These are phyloP conservation scores for Dictyostelium intermedium DNA, from an alignment of 78 protist genomes.

Conservation along the genomic window DNA sequence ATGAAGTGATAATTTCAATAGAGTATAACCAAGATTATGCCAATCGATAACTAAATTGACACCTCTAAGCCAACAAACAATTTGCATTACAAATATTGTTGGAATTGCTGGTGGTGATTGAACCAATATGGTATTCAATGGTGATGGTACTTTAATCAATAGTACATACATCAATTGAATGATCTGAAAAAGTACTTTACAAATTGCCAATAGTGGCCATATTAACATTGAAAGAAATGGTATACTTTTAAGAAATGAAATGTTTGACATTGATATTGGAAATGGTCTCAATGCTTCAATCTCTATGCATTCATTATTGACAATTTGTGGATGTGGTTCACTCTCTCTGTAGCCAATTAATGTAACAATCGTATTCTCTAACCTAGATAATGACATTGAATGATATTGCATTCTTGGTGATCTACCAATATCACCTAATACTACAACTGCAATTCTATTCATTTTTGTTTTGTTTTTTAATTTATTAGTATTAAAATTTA, in stretches of 20 bases:
- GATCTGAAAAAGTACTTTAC: conserved; percentile 52
- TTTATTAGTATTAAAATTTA: no score
- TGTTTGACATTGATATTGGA: conserved; percentile 21
- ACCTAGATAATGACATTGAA: conserved; percentile 84
- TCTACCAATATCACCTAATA: conserved; percentile 98
- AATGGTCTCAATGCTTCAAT: conserved; percentile 12
- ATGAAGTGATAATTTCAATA: conserved; percentile 77
- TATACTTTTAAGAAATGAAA: background rate
- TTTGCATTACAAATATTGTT: conserved; percentile 70
- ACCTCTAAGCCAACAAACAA: conserved; percentile 72
- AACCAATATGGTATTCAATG: conserved; percentile 62
- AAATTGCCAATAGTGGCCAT: conserved; percentile 18
- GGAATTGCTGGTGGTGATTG: conserved; percentile 98
- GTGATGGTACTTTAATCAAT: background rate
- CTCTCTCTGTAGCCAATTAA: conserved; percentile 53
- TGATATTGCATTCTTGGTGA: conserved; percentile 98
- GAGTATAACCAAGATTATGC: conserved; percentile 97
- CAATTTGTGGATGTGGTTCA: conserved; percentile 29
- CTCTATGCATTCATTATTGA: background rate
- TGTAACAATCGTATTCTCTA: conserved; percentile 1
- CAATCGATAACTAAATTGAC: conserved; percentile 92
- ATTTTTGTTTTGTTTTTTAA: background rate
- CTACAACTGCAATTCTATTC: conserved; percentile 90
- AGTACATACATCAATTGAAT: conserved; percentile 35
- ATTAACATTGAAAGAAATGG: background rate